Percentiles rank a stretch among this genome's conserved stretches.
Evolutionary conservation across 2,329 filamentous ascomycete genomes (phyloP).

Genomic region (Cytospora chrysosperma): DNA sequence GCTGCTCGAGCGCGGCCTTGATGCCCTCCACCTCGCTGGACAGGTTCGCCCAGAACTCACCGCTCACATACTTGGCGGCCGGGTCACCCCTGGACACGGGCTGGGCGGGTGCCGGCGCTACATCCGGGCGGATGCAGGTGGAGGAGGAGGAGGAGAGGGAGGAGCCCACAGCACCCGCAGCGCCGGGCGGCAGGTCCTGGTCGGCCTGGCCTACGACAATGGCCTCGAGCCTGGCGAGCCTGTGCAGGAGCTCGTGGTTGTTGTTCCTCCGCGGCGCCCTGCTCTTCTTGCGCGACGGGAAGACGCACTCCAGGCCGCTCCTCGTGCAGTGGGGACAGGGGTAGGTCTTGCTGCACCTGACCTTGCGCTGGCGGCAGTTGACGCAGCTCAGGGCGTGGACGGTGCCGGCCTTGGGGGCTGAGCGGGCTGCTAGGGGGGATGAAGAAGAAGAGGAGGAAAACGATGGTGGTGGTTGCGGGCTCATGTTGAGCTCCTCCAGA

Average conservation of each 20-base stretch:
- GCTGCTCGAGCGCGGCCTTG: conserved; percentile 43
- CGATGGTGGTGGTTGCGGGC: no score
- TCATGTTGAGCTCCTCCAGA: conserved; percentile 1
- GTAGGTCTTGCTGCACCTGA: conserved; percentile 57
- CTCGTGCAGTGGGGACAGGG: conserved; percentile 56
- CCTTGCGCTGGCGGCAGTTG: conserved; percentile 62
- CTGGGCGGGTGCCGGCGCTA: neutral
- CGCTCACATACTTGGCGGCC: conserved; percentile 39
- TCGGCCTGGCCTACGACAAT: conserved; percentile 47
- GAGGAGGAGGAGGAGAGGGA: no score
- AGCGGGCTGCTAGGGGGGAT: neutral
- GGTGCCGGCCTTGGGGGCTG: conserved; percentile 10
- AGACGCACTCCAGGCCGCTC: conserved; percentile 46
- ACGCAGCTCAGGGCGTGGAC: conserved; percentile 48
- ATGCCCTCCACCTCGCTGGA: conserved; percentile 46
- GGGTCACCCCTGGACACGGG: conserved; percentile 16
- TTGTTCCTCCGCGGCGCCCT: conserved; percentile 41
- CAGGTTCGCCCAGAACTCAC: conserved; percentile 45
- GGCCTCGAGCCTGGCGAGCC: conserved; percentile 44
- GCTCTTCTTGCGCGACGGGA: conserved; percentile 45
- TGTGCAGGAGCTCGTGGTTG: conserved; percentile 44
- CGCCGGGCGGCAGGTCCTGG: conserved; percentile 30
- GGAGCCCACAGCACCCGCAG: conserved; percentile 1
- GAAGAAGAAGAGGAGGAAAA: no score
- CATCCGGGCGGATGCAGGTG: neutral